Percentiles rank a stretch among this genome's conserved stretches.
Evolutionary conservation across 176 grass and related monocot genomes (phyloP).

Genomic region (Guadua angustifolia): DNA sequence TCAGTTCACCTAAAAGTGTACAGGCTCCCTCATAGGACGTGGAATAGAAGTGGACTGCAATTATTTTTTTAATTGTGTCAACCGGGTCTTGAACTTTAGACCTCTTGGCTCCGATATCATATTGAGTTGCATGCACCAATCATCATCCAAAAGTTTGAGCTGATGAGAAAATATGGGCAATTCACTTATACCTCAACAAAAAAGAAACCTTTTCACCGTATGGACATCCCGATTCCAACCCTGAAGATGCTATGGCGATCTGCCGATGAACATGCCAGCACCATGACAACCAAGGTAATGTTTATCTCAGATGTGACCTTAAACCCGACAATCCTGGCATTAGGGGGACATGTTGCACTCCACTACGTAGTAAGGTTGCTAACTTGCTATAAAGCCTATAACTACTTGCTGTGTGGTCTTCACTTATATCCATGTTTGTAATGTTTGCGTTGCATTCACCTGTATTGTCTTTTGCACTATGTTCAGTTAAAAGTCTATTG

Average conservation of each 20-base stretch:
- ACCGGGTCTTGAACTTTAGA: too few species aligned
- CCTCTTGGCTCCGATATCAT: too few species aligned
- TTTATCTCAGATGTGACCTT: background rate
- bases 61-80: too few species aligned
- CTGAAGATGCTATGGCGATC: background rate
- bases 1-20: too few species aligned
- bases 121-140: too few species aligned
- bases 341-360: background rate
- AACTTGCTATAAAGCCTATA: background rate
- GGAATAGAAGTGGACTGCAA: too few species aligned
- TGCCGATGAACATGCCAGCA: conserved; percentile 9
- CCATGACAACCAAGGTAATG: conserved; percentile 2
- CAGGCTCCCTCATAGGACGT: too few species aligned
- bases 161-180: too few species aligned
- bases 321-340: background rate
- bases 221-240: background rate
- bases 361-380: background rate
- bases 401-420: background rate
- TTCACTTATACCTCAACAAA: too few species aligned
- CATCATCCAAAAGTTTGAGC: too few species aligned
- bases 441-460: background rate
- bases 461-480: background rate
- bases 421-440: background rate
- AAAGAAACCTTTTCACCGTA: background rate
- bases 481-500: background rate